These are phyloP conservation scores for Mucor piriformis DNA, from an alignment of 371 early-diverging fungal genomes.

Conservation along the genomic window DNA sequence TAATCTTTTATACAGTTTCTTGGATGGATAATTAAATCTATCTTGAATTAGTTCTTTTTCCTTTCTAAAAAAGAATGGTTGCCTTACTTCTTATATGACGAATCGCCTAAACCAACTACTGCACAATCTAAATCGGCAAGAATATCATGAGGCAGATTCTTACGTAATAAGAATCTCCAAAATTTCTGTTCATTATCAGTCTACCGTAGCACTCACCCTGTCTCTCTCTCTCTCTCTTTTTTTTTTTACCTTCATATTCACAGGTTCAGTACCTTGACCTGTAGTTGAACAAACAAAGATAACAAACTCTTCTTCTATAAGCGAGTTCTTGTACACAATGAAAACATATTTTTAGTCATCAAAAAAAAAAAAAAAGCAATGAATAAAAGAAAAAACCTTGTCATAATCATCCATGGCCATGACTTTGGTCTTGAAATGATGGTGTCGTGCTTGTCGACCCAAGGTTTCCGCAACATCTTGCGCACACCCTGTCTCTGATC, in stretches of 20 bases:
- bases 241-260: slow-evolving; percentile 82
- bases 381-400: slow-evolving; percentile 35
- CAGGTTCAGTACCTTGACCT: slow-evolving; percentile 94
- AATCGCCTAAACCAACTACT: slow-evolving; percentile 96
- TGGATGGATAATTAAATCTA: slow-evolving; percentile 94
- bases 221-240: too few relatives aligned
- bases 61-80: neutral
- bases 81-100: slow-evolving; percentile 84
- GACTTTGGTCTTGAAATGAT: slow-evolving; percentile 68
- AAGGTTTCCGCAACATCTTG: slow-evolving; percentile 82
- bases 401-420: slow-evolving; percentile 84
- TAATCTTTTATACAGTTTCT: slow-evolving; percentile 89
- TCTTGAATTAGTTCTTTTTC: neutral
- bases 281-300: slow-evolving; percentile 93
- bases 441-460: slow-evolving; percentile 73
- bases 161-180: slow-evolving; percentile 89
- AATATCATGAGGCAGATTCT: slow-evolving; percentile 69
- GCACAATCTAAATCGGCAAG: slow-evolving; percentile 71
- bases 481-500: slow-evolving; percentile 85
- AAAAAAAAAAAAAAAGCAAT: slow-evolving; percentile 8
- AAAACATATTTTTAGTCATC: neutral
- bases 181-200: slow-evolving; percentile 53
- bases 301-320: slow-evolving; percentile 67
- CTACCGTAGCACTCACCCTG: too few relatives aligned
- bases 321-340: slow-evolving; percentile 56